phyloP scores from a whole-genome alignment of 148 eudicot genomes.

The Arctostaphylos glauca region DNA sequence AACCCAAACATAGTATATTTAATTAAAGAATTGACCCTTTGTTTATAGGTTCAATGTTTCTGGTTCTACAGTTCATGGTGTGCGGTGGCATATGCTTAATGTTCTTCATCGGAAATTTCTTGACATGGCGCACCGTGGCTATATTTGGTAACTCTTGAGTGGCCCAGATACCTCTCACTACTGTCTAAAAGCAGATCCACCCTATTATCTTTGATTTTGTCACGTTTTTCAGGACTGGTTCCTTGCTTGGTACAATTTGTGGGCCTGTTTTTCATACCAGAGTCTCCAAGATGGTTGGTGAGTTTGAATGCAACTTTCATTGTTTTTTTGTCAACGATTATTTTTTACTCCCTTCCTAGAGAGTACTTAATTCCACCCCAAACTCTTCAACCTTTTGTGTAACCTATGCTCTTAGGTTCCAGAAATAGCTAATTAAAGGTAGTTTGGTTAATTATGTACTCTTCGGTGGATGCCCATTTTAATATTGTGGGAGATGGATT shows the following conservation, averaged over 20 bases:
- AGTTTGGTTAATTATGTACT: neutral
- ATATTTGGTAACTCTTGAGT: slow-evolving; percentile 24
- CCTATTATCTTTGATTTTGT: neutral
- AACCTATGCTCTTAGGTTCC: neutral
- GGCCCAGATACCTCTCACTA: neutral
- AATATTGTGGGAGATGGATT: too few species aligned
- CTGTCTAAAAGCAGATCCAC: neutral
- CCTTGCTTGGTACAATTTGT: slow-evolving; percentile 10
- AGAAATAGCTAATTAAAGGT: neutral
- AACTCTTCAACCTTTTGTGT: neutral
- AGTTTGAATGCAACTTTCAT: neutral
- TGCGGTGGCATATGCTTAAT: slow-evolving; percentile 28
- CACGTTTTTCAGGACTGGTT: neutral
- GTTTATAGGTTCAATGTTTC: neutral
- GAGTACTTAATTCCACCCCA: too few species aligned
- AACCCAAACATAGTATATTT: neutral
- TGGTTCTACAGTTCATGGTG: slow-evolving; percentile 27
- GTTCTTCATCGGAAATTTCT: slow-evolving; percentile 35
- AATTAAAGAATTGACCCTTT: neutral
- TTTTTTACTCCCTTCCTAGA: too few species aligned
- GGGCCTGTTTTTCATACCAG: slow-evolving; percentile 18
- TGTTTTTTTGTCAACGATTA: neutral
- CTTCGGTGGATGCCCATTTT: neutral
- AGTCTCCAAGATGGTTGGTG: slow-evolving; percentile 23
- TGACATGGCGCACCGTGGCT: slow-evolving; percentile 43